A percentile compares a stretch with the other conserved stretches of the same genome.
Conservation (phyloP, 2,329 filamentous ascomycete genomes). For the Xylaria sp. region DNA sequence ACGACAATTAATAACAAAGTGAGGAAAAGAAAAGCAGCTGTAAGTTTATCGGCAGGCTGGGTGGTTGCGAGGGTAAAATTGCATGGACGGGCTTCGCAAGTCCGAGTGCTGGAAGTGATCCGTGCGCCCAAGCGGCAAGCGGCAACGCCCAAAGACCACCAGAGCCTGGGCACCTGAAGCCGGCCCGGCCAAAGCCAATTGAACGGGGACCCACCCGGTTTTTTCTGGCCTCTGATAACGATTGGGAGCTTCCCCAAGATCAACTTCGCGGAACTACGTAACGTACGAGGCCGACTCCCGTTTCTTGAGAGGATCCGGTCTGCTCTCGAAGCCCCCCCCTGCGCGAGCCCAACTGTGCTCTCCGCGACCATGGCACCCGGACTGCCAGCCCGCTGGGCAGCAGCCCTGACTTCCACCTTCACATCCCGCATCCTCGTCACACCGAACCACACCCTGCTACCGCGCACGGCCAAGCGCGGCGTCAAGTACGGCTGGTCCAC, state of each 20-base stretch:
- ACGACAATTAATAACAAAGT: not conserved
- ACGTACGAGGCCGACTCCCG: slow-evolving; percentile 1
- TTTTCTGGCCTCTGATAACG: slow-evolving; percentile 20
- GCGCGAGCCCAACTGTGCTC: slow-evolving; percentile 18
- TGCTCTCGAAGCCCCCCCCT: not conserved
- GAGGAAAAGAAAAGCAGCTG: not conserved
- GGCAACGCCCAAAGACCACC: too few species aligned
- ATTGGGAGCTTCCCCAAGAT: slow-evolving; percentile 7
- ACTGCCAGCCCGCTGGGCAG: slow-evolving; percentile 42
- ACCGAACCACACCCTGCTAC: slow-evolving; percentile 39
- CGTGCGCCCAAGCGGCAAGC: not conserved
- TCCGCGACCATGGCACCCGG: slow-evolving; percentile 41
- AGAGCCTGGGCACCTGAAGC: too few species aligned
- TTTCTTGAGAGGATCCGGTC: not conserved
- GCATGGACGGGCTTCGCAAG: not conserved
- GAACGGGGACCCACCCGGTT: slow-evolving; percentile 17
- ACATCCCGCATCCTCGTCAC: slow-evolving; percentile 31
- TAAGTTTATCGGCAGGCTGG: not conserved
- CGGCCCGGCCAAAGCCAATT: too few species aligned
- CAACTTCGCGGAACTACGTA: not conserved
- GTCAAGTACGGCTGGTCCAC: slow-evolving; percentile 60
- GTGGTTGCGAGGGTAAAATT: not conserved
- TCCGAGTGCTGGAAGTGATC: not conserved
- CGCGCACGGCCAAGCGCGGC: slow-evolving; percentile 42
- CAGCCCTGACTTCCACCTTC: slow-evolving; percentile 32